Conservation (phyloP, 345 rosid genomes). For the Salix arbutifolia region DNA sequence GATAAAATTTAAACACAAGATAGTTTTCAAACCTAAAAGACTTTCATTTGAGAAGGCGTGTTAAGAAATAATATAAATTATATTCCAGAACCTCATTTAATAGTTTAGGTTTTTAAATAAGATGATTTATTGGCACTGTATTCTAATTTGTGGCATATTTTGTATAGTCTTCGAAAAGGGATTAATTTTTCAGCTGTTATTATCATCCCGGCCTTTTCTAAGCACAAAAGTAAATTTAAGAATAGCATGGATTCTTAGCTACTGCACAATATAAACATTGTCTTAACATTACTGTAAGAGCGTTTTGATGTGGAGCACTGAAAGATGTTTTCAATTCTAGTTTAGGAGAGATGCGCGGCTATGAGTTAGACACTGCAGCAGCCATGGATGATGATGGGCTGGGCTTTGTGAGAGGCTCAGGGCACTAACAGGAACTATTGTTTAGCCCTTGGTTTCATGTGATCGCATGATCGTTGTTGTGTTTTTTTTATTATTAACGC, state of each 20-base stretch:
- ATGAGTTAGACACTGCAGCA: not conserved
- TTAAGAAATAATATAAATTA: no score
- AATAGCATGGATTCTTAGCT: no score
- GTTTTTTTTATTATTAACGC: not conserved
- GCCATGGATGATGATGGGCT: not conserved
- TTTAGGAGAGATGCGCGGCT: not conserved
- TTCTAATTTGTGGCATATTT: conserved; percentile 39
- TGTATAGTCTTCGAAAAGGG: no score
- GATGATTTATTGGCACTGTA: not conserved
- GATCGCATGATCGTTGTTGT: not conserved
- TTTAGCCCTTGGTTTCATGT: not conserved
- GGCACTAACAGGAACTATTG: not conserved
- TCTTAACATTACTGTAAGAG: not conserved
- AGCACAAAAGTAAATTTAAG: no score
- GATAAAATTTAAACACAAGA: no score
- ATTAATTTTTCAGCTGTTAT: no score
- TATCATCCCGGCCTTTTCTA: no score
- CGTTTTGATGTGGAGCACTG: not conserved
- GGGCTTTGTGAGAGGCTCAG: not conserved
- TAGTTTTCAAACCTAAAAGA: no score
- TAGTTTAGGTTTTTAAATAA: no score
- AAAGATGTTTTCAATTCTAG: not conserved
- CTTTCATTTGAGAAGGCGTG: no score
- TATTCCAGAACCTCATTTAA: accelerated
- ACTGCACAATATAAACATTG: no score